Conservation (phyloP, 1,284 basidiomycete species). For the Cutaneotrichosporon sp. region DNA sequence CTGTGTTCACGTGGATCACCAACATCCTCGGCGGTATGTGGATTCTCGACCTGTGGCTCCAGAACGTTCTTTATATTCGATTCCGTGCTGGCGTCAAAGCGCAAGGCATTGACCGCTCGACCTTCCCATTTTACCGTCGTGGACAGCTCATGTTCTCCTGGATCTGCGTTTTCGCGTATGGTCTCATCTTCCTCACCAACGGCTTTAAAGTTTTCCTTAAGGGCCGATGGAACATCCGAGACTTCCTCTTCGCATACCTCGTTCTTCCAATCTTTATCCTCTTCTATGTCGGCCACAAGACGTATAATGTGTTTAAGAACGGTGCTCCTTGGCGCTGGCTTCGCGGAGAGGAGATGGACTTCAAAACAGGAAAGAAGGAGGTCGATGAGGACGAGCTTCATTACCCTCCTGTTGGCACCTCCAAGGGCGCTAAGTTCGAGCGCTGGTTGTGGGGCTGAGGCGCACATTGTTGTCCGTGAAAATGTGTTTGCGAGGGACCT, state of each 20-base stretch:
- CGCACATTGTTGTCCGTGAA: too few species aligned
- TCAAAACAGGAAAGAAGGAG: slow-evolving; percentile 3
- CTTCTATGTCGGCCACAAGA: slow-evolving; percentile 5
- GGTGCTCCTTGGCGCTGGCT: slow-evolving; percentile 1
- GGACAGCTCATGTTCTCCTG: slow-evolving; percentile 44
- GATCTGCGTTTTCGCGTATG: slow-evolving; percentile 16
- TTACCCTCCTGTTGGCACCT: slow-evolving; percentile 2
- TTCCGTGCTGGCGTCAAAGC: slow-evolving; percentile 67
- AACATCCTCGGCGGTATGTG: slow-evolving; percentile 54
- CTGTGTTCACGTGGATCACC: slow-evolving; percentile 67
- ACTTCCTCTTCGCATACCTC: slow-evolving; percentile 28
- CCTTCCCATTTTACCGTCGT: slow-evolving; percentile 59
- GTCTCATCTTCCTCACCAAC: slow-evolving; percentile 29
- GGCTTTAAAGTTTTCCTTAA: slow-evolving; percentile 28
- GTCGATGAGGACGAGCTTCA: slow-evolving; percentile 4
- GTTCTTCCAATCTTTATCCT: slow-evolving; percentile 1
- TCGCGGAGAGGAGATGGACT: slow-evolving; percentile 7
- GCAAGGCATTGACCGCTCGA: slow-evolving; percentile 56
- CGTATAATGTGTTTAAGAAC: neutral
- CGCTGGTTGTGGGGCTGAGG: slow-evolving; percentile 10
- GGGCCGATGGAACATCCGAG: slow-evolving; percentile 16
- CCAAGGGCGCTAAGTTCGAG: neutral
- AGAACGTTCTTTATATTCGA: slow-evolving; percentile 65
- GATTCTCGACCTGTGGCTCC: slow-evolving; percentile 75
- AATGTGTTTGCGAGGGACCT: too few species aligned